phyloP scores from a whole-genome alignment of 2,329 filamentous ascomycete species.

The Sphaerulina musiva region DNA sequence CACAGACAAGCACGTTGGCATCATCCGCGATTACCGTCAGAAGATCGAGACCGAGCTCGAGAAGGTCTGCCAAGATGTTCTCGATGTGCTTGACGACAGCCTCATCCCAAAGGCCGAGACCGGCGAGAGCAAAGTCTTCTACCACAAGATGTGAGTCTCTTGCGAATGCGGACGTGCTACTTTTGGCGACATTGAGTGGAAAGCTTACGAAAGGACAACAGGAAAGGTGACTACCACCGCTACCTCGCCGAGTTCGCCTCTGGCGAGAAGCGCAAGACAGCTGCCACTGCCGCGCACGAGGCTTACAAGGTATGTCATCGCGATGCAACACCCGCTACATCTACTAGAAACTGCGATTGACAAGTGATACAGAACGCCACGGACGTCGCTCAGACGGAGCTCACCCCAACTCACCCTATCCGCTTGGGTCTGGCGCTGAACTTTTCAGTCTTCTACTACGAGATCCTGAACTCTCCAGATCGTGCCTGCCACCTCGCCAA shows the following conservation, averaged over 20 bases:
- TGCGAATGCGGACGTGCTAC: neutral
- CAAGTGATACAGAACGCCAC: slow-evolving; percentile 67
- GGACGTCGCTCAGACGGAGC: slow-evolving; percentile 95
- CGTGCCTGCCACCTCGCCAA: slow-evolving; percentile 97
- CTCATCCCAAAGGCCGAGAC: slow-evolving; percentile 93
- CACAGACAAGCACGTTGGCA: slow-evolving; percentile 84
- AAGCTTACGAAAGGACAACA: slow-evolving; percentile 36
- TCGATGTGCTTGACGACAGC: slow-evolving; percentile 86
- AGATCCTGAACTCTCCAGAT: slow-evolving; percentile 97
- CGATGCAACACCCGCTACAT: slow-evolving; percentile 7
- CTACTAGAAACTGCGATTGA: slow-evolving; percentile 16
- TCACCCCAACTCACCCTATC: slow-evolving; percentile 96
- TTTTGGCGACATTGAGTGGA: neutral
- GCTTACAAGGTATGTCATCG: slow-evolving; percentile 79
- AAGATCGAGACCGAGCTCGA: slow-evolving; percentile 98
- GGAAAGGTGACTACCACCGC: slow-evolving; percentile 96
- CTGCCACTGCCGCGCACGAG: slow-evolving; percentile 81
- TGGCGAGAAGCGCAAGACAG: slow-evolving; percentile 84
- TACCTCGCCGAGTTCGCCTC: slow-evolving; percentile 91
- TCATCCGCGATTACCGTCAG: slow-evolving; percentile 94
- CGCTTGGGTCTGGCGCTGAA: slow-evolving; percentile 94
- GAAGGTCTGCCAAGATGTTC: slow-evolving; percentile 96
- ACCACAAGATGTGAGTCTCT: slow-evolving; percentile 91
- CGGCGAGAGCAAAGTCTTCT: slow-evolving; percentile 99
- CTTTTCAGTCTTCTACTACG: slow-evolving; percentile 99